Base-by-base conservation (phyloP, 2,329 filamentous ascomycete species). In the Phialemoniopsis sp. region DNA sequence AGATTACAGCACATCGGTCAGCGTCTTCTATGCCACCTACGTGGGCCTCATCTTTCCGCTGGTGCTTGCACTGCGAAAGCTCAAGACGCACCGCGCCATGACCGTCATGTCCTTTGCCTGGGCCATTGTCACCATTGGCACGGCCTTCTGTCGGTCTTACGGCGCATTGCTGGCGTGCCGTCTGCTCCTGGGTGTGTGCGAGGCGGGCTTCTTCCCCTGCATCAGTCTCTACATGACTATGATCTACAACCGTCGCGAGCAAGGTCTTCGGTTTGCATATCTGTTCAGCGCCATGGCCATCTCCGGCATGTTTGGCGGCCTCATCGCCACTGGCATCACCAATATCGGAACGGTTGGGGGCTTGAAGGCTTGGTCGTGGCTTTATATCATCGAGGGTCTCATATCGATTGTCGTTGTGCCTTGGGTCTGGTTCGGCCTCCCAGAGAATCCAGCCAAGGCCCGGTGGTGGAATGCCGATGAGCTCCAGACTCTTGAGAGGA, bases 181-280 rank as follows among this genome's bases (percentile, higher is more conserved):
- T 10, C 52, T 83, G 0, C 57, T 82, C 1, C 67, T 83, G 0
- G 78, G 79, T 2, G 56, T 74, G 3, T 69, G 78, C 13, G 79
- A 82, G 56, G 76, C 73, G 5, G 78, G 77, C 0, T 61, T 82
- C 1, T 81, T 82, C 46, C 78, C 79, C 0, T 76, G 77, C 1
- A 63, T 80, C 43, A 71, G 72, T 1, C 56, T 76, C 10, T 81
- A 81, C 38, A 15, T 47, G 4, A 36, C 32, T 34, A 47, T 44
- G 43, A 35, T 46, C 29, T 48, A 41, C 29, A 37, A 33, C 5
- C 33, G 32, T 7, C 30, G 32, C 4, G 46, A 48, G 36, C 34
- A 42, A 10, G 28, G 37, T 2, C 40, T 39, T 17, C 40, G 46
- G 2, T 30, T 40, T 4, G 38, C 34, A 16, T 32, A 42, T 5